Evolutionary conservation across 2,329 filamentous ascomycete genomes (phyloP).

Genomic region (Fusarium agapanthi): DNA sequence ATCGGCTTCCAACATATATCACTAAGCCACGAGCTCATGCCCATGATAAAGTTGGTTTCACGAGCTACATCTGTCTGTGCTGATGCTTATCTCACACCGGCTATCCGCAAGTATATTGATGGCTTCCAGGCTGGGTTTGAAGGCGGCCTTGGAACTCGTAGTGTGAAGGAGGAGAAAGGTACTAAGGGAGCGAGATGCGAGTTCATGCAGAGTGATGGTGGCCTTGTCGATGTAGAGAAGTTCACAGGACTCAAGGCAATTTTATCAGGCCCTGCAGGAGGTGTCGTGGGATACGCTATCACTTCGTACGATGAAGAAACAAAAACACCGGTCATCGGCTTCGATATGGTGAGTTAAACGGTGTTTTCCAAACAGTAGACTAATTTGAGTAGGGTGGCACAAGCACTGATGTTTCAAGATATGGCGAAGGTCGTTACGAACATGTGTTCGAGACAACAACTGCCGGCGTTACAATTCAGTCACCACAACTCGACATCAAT

Average conservation of each 20-base stretch:
- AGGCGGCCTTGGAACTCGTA: slow-evolving; percentile 80
- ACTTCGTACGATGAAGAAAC: slow-evolving; percentile 89
- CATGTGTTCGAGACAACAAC: slow-evolving; percentile 96
- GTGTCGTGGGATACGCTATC: slow-evolving; percentile 90
- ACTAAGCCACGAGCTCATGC: slow-evolving; percentile 52
- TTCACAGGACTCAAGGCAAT: slow-evolving; percentile 90
- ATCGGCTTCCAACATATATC: slow-evolving; percentile 82
- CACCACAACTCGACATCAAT: slow-evolving; percentile 92
- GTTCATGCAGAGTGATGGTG: slow-evolving; percentile 92
- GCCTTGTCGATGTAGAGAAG: slow-evolving; percentile 75
- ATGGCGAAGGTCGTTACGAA: slow-evolving; percentile 85
- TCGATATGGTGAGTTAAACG: slow-evolving; percentile 74
- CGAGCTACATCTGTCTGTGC: slow-evolving; percentile 55
- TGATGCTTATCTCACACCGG: slow-evolving; percentile 56
- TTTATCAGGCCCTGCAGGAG: slow-evolving; percentile 88
- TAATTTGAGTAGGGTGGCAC: slow-evolving; percentile 70
- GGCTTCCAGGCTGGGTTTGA: slow-evolving; percentile 84
- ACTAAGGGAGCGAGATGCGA: slow-evolving; percentile 82
- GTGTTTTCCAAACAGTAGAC: neutral
- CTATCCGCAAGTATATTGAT: slow-evolving; percentile 61
- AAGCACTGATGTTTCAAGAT: slow-evolving; percentile 89
- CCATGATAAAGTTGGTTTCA: slow-evolving; percentile 56
- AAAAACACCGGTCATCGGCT: slow-evolving; percentile 87
- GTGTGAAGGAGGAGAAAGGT: slow-evolving; percentile 72
- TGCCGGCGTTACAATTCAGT: slow-evolving; percentile 92